These are phyloP conservation scores for Theileria equi DNA, from an alignment of 169 alveolate species.

Conservation along the genomic window DNA sequence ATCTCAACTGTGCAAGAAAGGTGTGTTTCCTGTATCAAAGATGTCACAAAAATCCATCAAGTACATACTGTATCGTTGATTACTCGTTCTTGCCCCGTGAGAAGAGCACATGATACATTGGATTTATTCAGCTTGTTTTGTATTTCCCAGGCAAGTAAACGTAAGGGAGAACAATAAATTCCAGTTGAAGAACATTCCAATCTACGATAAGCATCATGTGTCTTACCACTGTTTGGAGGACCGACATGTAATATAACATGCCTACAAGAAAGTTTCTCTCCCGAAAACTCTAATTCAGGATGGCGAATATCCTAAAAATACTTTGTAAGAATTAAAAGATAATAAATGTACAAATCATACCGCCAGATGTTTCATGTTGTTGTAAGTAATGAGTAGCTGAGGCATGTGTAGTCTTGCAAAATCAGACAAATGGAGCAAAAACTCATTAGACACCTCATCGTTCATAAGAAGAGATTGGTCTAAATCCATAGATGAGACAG, in stretches of 20 bases:
- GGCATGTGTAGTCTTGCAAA: slow-evolving; percentile 29
- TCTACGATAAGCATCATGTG: slow-evolving; percentile 80
- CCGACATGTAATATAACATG: slow-evolving; percentile 82
- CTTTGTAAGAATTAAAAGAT: not conserved
- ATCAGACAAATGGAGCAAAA: not conserved
- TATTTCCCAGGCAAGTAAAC: slow-evolving; percentile 90
- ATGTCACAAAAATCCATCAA: slow-evolving; percentile 2
- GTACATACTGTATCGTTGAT: slow-evolving; percentile 17
- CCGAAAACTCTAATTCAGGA: no score
- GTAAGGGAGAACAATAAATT: slow-evolving; percentile 87
- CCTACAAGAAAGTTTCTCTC: slow-evolving; percentile 68
- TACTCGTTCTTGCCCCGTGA: slow-evolving; percentile 87
- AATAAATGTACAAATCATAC: not conserved
- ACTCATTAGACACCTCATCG: not conserved
- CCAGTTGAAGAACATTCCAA: slow-evolving; percentile 81
- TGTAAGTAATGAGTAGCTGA: slow-evolving; percentile 14
- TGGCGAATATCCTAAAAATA: not conserved
- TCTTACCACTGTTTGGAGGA: slow-evolving; percentile 93
- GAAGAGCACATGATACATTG: slow-evolving; percentile 73
- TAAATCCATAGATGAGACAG: not conserved
- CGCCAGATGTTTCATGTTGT: slow-evolving; percentile 40
- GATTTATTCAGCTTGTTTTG: slow-evolving; percentile 68
- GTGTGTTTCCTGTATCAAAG: slow-evolving; percentile 72
- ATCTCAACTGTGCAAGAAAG: slow-evolving; percentile 88
- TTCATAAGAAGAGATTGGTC: no score